phyloP scores from a whole-genome alignment of 768 basidiomycete genomes.

The Nidularia sp. region DNA sequence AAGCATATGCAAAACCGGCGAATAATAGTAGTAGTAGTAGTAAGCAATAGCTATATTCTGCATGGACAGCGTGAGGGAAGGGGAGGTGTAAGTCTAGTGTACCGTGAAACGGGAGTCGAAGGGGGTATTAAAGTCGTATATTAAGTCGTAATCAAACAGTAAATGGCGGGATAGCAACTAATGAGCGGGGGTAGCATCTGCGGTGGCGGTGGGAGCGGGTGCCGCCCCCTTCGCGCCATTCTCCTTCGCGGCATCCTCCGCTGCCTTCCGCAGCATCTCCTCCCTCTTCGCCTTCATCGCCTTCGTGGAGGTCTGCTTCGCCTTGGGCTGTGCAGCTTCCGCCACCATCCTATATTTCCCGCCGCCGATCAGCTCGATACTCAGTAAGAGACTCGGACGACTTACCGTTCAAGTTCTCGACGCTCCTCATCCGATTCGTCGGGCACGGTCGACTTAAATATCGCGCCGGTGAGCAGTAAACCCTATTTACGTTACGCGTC shows the following conservation, averaged over 20 bases:
- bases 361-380: no score
- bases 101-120: background rate
- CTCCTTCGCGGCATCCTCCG: no score
- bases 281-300: slow-evolving; percentile 35
- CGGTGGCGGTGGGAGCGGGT: background rate
- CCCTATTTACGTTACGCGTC: slow-evolving; percentile 46
- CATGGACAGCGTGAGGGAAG: no score
- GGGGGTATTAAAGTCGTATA: no score
- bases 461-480: slow-evolving; percentile 81
- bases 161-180: no score
- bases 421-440: slow-evolving; percentile 94
- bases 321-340: slow-evolving; percentile 74
- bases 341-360: slow-evolving; percentile 82
- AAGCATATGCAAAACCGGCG: no score
- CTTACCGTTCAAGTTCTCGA: slow-evolving; percentile 87
- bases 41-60: no score
- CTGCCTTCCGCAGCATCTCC: slow-evolving; percentile 24
- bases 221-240: slow-evolving; percentile 7
- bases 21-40: no score
- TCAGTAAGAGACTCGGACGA: no score
- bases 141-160: no score
- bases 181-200: background rate
- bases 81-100: no score
- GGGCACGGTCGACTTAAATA: slow-evolving; percentile 81
- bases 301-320: slow-evolving; percentile 41